Evolutionary conservation across 129 eudicot genomes (phyloP).

Genomic region (Helianthus tuberosus): DNA sequence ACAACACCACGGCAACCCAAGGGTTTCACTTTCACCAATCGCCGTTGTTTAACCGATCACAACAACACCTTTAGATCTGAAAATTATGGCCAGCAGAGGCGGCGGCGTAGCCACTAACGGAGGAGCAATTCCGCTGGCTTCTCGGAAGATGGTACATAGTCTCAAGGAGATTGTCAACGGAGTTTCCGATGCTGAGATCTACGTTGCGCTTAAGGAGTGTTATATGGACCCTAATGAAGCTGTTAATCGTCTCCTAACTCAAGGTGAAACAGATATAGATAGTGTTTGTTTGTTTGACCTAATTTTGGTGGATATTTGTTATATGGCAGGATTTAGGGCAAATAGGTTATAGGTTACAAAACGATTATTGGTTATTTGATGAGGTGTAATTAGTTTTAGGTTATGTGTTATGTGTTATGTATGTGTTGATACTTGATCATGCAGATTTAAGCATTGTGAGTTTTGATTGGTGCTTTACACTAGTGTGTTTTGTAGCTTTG

Average conservation of each 20-base stretch:
- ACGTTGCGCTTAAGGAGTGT: too few relatives aligned
- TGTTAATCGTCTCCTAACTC: too few relatives aligned
- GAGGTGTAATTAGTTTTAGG: background rate
- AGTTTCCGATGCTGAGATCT: constrained; percentile 77
- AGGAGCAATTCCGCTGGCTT: constrained; percentile 60
- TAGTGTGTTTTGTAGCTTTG: too few relatives aligned
- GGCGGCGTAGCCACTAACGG: constrained; percentile 26
- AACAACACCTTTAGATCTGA: constrained; percentile 6
- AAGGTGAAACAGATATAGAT: too few relatives aligned
- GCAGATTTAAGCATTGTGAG: too few relatives aligned
- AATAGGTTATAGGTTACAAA: too few relatives aligned
- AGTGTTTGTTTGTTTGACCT: constrained; percentile 15
- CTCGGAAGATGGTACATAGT: constrained; percentile 72
- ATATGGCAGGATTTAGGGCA: too few relatives aligned
- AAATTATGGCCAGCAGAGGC: constrained; percentile 58
- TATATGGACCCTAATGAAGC: too few relatives aligned
- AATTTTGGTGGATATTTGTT: constrained; percentile 1
- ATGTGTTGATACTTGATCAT: too few relatives aligned
- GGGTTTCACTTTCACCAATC: background rate
- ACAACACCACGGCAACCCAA: too few relatives aligned
- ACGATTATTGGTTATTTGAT: constrained; percentile 6
- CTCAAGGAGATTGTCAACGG: constrained; percentile 83
- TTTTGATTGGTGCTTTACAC: too few relatives aligned
- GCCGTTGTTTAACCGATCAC: background rate
- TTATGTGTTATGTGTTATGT: too few relatives aligned